These are phyloP conservation scores for Aspergillus wentii DNA, from an alignment of 495 filamentous ascomycete genomes.

Conservation along the genomic window DNA sequence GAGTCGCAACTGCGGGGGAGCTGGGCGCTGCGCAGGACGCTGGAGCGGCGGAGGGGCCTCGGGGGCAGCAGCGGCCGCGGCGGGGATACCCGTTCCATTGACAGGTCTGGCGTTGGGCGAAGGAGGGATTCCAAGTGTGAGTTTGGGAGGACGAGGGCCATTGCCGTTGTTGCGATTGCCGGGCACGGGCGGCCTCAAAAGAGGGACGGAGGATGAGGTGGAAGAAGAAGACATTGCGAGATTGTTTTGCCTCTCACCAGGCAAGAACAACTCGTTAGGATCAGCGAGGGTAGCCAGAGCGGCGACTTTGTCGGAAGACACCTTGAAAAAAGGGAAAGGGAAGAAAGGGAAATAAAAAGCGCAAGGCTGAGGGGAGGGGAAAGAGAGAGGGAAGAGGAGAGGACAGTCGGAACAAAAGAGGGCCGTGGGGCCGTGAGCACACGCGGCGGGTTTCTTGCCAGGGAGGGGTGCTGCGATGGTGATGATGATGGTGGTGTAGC, in stretches of 20 bases:
- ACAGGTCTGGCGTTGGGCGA: slow-evolving; percentile 74
- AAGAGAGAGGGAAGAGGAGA: slow-evolving; percentile 4
- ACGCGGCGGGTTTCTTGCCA: slow-evolving; percentile 10
- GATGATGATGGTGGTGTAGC: too few species aligned
- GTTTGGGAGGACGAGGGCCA: slow-evolving; percentile 62
- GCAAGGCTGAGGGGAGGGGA: slow-evolving; percentile 3
- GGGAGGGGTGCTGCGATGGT: too few species aligned
- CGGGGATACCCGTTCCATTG: slow-evolving; percentile 29
- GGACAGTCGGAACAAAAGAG: slow-evolving; percentile 8
- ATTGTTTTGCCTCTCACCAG: slow-evolving; percentile 42
- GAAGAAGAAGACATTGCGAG: slow-evolving; percentile 66
- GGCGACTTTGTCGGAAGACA: slow-evolving; percentile 21
- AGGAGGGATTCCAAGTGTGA: slow-evolving; percentile 83
- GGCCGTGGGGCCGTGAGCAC: slow-evolving; percentile 13
- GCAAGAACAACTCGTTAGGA: slow-evolving; percentile 45
- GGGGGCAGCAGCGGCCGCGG: slow-evolving; percentile 25
- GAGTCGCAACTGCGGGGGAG: slow-evolving; percentile 68
- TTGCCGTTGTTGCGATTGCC: slow-evolving; percentile 58
- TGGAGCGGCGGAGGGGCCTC: slow-evolving; percentile 21
- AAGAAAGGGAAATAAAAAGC: slow-evolving; percentile 4
- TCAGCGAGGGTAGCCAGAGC: slow-evolving; percentile 41
- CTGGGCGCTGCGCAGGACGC: slow-evolving; percentile 42
- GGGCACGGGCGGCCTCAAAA: slow-evolving; percentile 79
- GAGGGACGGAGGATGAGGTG: slow-evolving; percentile 57
- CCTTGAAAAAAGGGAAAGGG: slow-evolving; percentile 9